Conservation (phyloP, 1,284 basidiomycete genomes). For the Cutaneotrichosporon spelunceum region DNA sequence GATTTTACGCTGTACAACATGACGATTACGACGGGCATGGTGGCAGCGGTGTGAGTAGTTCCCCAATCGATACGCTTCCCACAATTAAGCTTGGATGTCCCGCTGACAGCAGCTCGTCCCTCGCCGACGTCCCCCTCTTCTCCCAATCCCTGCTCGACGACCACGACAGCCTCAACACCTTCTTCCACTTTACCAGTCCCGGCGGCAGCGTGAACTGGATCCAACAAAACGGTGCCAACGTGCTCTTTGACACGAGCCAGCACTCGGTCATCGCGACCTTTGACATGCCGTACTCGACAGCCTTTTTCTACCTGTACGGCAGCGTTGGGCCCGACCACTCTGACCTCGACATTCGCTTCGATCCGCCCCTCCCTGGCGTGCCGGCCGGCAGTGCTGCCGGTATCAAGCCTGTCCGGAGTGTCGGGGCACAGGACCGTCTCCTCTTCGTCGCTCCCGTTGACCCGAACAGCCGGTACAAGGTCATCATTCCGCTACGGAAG, state of each 20-base stretch:
- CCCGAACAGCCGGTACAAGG: neutral
- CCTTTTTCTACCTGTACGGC: neutral
- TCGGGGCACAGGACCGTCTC: neutral
- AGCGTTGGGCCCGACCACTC: neutral
- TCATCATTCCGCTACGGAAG: neutral
- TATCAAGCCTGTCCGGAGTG: neutral
- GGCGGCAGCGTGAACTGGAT: neutral
- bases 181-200: neutral
- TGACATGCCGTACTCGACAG: neutral
- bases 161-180: neutral
- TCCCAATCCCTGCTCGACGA: neutral
- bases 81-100: neutral
- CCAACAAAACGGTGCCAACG: neutral
- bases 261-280: neutral
- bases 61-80: no score
- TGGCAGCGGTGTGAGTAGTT: neutral
- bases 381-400: neutral
- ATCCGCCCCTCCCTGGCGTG: neutral
- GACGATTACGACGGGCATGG: neutral
- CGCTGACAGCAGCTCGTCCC: neutral
- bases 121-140: neutral
- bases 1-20: neutral
- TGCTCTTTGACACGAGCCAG: neutral
- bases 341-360: neutral
- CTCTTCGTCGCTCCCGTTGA: neutral